Conservation (phyloP, 2,329 filamentous ascomycete genomes). For the Arthrobotrys musiformis region DNA sequence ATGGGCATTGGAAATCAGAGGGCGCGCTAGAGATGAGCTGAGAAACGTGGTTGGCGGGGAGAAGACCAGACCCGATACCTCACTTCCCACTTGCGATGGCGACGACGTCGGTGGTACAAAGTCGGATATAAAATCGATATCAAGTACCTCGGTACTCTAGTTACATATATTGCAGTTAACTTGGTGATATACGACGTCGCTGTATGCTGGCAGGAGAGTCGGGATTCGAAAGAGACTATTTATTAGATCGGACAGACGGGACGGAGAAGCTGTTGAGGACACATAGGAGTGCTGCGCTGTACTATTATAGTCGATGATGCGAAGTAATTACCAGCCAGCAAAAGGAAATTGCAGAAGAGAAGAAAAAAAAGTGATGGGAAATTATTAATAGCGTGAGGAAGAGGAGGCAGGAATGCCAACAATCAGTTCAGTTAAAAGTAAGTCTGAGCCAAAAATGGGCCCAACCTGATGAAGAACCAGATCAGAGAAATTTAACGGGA, state of each 20-base stretch:
- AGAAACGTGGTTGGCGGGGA: slow-evolving; percentile 38
- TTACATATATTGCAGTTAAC: too few relatives aligned
- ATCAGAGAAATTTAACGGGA: neutral
- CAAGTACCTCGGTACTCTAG: too few relatives aligned
- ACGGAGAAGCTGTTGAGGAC: neutral
- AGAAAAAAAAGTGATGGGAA: slow-evolving; percentile 18
- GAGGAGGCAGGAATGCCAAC: slow-evolving; percentile 36
- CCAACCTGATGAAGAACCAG: slow-evolving; percentile 12
- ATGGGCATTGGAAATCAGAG: slow-evolving; percentile 30
- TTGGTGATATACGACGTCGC: neutral
- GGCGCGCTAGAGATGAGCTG: slow-evolving; percentile 21
- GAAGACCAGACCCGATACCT: slow-evolving; percentile 2
- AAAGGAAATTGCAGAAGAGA: neutral
- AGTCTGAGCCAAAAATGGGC: slow-evolving; percentile 23
- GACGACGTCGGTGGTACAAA: slow-evolving; percentile 3
- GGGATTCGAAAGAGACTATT: neutral
- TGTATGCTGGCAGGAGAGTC: neutral
- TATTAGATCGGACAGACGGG: slow-evolving; percentile 7
- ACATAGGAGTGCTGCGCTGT: neutral
- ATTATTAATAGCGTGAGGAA: slow-evolving; percentile 22
- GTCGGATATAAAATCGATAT: too few relatives aligned
- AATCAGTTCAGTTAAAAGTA: neutral
- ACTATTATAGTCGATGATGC: neutral
- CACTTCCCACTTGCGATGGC: neutral
- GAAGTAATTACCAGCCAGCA: neutral